phyloP scores from a whole-genome alignment of 2,329 filamentous ascomycete species.

The Byssothecium circinans region DNA sequence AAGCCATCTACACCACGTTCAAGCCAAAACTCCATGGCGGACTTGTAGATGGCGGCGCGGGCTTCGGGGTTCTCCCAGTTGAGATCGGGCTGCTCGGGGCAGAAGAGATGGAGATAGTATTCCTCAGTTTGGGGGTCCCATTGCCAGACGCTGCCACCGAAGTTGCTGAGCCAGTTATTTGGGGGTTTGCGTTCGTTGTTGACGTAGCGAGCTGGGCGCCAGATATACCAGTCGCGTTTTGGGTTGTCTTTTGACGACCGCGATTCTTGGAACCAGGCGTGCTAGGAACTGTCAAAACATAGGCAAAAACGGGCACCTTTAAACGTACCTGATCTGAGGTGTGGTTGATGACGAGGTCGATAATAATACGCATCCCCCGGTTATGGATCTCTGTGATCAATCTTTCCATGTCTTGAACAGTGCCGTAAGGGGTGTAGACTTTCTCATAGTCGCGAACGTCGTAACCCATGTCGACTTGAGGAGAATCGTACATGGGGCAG shows the following conservation, averaged over 20 bases:
- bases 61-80: slow-evolving; percentile 77
- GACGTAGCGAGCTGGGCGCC: slow-evolving; percentile 49
- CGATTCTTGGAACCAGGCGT: slow-evolving; percentile 62
- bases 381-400: slow-evolving; percentile 41
- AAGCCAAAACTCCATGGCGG: slow-evolving; percentile 77
- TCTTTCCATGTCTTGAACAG: slow-evolving; percentile 43
- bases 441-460: slow-evolving; percentile 45
- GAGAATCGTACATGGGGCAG: slow-evolving; percentile 48
- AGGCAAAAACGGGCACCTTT: too few species aligned
- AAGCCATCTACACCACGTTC: slow-evolving; percentile 63
- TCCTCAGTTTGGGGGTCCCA: slow-evolving; percentile 71
- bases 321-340: slow-evolving; percentile 38
- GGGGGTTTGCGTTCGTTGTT: slow-evolving; percentile 68
- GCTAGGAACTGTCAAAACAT: slow-evolving; percentile 27
- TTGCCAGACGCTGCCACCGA: slow-evolving; percentile 66
- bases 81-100: slow-evolving; percentile 76
- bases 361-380: slow-evolving; percentile 42
- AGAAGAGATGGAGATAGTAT: slow-evolving; percentile 78
- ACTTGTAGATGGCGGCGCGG: slow-evolving; percentile 68
- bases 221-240: slow-evolving; percentile 61
- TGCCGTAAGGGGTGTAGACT: slow-evolving; percentile 45
- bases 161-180: slow-evolving; percentile 71
- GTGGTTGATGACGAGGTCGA: slow-evolving; percentile 47
- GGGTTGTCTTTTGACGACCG: slow-evolving; percentile 52
- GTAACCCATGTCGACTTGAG: slow-evolving; percentile 50